phyloP scores from a whole-genome alignment of 2,329 filamentous ascomycete species.

The Calonectria henricotiae region DNA sequence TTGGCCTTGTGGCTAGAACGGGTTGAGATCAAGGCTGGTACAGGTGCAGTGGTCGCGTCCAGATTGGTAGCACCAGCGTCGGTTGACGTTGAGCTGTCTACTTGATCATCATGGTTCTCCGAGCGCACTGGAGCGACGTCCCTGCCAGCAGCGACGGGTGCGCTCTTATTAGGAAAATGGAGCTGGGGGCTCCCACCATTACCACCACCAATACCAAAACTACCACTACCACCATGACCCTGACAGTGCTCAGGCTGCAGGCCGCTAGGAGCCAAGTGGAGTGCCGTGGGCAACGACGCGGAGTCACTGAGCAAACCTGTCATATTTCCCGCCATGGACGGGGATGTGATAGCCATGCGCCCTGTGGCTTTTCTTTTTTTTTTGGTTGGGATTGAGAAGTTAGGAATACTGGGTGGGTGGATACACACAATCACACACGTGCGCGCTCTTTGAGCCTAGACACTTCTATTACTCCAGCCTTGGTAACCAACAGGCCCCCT shows the following conservation, averaged over 20 bases:
- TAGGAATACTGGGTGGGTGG: constrained; percentile 25
- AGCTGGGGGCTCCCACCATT: constrained; percentile 34
- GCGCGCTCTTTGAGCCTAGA: constrained; percentile 17
- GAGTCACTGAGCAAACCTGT: constrained; percentile 53
- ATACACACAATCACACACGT: constrained; percentile 28
- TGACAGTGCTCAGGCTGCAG: constrained; percentile 43
- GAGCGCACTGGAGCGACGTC: constrained; percentile 9
- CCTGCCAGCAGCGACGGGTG: constrained; percentile 38
- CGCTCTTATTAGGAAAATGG: constrained; percentile 45
- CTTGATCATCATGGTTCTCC: background rate
- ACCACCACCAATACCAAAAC: background rate
- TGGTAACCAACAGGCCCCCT: constrained; percentile 9
- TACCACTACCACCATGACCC: background rate
- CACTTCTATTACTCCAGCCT: constrained; percentile 7
- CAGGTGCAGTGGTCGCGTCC: constrained; percentile 4
- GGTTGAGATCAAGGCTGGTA: constrained; percentile 9
- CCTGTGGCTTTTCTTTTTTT: constrained; percentile 25
- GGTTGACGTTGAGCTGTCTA: constrained; percentile 11
- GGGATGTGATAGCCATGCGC: constrained; percentile 22
- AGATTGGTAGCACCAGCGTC: background rate
- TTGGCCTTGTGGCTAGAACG: constrained; percentile 3
- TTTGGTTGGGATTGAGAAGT: constrained; percentile 25
- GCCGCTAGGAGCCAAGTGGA: constrained; percentile 69
- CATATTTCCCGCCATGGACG: constrained; percentile 46
- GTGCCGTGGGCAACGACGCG: constrained; percentile 65